phyloP scores from a whole-genome alignment of 179 eudicot species.

The Pouteria campechiana region DNA sequence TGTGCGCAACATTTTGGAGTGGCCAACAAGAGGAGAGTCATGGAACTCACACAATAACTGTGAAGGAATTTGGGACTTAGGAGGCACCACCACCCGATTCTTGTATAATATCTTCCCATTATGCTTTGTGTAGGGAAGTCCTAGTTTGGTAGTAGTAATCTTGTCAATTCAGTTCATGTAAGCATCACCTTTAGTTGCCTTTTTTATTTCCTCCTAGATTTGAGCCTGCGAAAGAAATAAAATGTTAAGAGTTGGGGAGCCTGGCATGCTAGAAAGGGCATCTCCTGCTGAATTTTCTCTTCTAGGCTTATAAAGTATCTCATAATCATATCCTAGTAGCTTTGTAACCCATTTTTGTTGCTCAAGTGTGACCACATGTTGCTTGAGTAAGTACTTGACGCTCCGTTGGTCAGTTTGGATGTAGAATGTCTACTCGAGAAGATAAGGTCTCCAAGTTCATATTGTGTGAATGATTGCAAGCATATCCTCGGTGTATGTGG shows the following conservation, averaged over 20 bases:
- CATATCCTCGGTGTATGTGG: background rate
- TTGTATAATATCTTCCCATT: background rate
- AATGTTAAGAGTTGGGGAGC: background rate
- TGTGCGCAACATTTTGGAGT: background rate
- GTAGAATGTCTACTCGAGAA: background rate
- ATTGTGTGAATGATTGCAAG: background rate
- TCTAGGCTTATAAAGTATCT: background rate
- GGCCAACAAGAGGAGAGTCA: no score
- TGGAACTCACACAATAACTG: background rate
- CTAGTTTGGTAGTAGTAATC: no score
- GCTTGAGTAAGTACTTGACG: background rate
- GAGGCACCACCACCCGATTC: background rate
- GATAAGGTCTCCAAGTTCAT: background rate
- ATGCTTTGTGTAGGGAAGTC: no score
- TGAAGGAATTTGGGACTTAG: background rate
- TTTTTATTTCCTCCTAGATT: no score
- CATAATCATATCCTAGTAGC: background rate
- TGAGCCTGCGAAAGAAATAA: no score
- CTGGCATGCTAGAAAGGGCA: background rate
- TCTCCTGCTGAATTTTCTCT: background rate
- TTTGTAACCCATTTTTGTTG: background rate
- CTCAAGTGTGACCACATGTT: no score
- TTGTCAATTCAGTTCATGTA: no score
- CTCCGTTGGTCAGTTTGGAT: background rate
- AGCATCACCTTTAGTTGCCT: no score